Evolutionary conservation across 1,139 yeast genomes (phyloP).

Genomic region (Geotrichum restrictum): DNA sequence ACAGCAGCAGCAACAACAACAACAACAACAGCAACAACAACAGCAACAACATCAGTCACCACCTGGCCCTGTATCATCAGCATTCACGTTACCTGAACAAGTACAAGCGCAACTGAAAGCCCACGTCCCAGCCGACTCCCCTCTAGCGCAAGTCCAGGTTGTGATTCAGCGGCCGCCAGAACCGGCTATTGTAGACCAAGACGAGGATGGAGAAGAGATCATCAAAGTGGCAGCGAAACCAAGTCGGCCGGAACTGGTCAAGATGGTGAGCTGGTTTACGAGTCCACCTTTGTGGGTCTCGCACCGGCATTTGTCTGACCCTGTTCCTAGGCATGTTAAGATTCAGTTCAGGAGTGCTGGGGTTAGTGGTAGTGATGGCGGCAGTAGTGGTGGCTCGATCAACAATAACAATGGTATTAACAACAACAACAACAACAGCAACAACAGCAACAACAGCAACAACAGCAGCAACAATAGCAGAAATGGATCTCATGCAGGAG

Average conservation of each 20-base stretch:
- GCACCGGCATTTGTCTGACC: constrained; percentile 44
- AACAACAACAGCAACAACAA: constrained; percentile 13
- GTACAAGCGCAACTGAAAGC: constrained; percentile 29
- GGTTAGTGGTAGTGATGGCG: constrained; percentile 18
- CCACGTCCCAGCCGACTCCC: constrained; percentile 9
- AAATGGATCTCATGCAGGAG: neutral
- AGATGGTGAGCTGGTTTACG: constrained; percentile 63
- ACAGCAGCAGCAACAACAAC: constrained; percentile 8
- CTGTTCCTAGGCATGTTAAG: constrained; percentile 24
- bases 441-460: neutral
- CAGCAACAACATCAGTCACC: constrained; percentile 9
- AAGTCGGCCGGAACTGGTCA: constrained; percentile 34
- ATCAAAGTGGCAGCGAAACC: constrained; percentile 28
- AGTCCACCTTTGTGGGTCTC: constrained; percentile 67
- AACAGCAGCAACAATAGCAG: neutral
- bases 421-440: neutral
- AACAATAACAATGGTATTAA: constrained; percentile 21
- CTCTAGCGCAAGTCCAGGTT: constrained; percentile 14
- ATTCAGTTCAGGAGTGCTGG: constrained; percentile 12
- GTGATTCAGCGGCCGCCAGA: constrained; percentile 16
- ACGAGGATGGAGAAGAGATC: constrained; percentile 25
- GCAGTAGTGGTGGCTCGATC: constrained; percentile 14
- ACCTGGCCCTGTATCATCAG: neutral
- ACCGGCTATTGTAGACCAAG: constrained; percentile 1
- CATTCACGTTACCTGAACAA: constrained; percentile 32